These are phyloP conservation scores for Trichoderma sp. DNA, from an alignment of 2,329 filamentous ascomycete species.

Conservation along the genomic window DNA sequence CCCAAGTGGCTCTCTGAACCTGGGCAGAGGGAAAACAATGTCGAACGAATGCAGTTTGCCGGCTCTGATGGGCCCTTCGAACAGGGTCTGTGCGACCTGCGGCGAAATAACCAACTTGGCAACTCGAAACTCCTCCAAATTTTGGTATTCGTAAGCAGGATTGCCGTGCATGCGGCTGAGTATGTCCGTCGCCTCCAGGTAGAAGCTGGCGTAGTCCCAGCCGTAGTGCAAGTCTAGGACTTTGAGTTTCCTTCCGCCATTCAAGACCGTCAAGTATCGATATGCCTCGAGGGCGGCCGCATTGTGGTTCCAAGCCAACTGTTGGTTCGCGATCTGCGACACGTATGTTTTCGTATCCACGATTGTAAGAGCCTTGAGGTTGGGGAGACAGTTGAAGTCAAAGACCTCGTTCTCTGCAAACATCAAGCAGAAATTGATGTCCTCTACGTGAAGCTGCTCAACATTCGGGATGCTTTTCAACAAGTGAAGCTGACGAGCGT, in stretches of 20 bases:
- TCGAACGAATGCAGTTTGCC: conserved; percentile 42
- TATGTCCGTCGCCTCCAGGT: neutral
- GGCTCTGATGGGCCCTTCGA: conserved; percentile 35
- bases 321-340: neutral
- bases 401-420: neutral
- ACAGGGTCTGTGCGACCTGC: conserved; percentile 32
- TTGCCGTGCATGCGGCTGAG: neutral
- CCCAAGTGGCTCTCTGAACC: conserved; percentile 34
- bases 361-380: conserved; percentile 11
- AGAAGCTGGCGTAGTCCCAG: neutral
- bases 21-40: conserved; percentile 41
- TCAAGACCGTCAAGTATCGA: neutral
- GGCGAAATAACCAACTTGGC: conserved; percentile 35
- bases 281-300: neutral
- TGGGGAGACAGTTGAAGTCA: neutral
- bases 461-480: conserved; percentile 11
- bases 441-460: conserved; percentile 13
- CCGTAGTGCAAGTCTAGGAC: conserved; percentile 40
- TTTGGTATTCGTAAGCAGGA: conserved; percentile 30
- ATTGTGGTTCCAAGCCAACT: neutral
- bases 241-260: conserved; percentile 34
- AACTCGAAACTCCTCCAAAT: conserved; percentile 39
- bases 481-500: neutral
- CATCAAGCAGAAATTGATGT: neutral
- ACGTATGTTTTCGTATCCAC: neutral